These are phyloP conservation scores for Rhizopogon salebrosus DNA, from an alignment of 768 basidiomycete genomes.

Conservation along the genomic window DNA sequence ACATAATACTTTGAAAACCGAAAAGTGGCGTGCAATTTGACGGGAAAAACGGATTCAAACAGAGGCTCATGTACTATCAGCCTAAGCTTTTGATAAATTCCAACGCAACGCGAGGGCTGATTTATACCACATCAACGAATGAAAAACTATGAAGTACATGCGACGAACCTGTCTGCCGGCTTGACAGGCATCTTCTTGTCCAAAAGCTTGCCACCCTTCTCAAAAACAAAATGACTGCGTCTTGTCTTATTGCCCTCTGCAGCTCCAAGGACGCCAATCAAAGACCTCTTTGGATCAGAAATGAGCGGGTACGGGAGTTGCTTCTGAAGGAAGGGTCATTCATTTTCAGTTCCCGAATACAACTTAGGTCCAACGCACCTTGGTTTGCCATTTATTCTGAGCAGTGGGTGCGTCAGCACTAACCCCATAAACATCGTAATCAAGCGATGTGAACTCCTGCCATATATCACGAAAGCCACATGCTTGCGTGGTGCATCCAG, in stretches of 20 bases:
- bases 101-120: conserved; percentile 58
- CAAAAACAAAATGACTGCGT: conserved; percentile 92
- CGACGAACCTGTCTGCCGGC: conserved; percentile 69
- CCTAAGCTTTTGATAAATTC: conserved; percentile 56
- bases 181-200: conserved; percentile 85
- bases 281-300: conserved; percentile 78
- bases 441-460: conserved; percentile 60
- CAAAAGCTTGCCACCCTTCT: conserved; percentile 83
- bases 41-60: too few species aligned
- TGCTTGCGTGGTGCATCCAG: conserved; percentile 90
- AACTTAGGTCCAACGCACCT: conserved; percentile 40
- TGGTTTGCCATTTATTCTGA: conserved; percentile 82
- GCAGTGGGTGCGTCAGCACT: conserved; percentile 73
- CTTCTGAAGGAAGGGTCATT: conserved; percentile 45
- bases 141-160: background rate
- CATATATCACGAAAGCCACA: conserved; percentile 87
- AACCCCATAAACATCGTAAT: conserved; percentile 77
- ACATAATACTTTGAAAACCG: background rate
- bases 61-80: conserved; percentile 7
- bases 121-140: background rate
- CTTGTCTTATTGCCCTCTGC: conserved; percentile 77
- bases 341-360: background rate
- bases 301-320: conserved; percentile 80
- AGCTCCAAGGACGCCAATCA: conserved; percentile 82
- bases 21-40: background rate